Conservation (phyloP, 768 basidiomycete genomes). For the Mycena epipterygia region DNA sequence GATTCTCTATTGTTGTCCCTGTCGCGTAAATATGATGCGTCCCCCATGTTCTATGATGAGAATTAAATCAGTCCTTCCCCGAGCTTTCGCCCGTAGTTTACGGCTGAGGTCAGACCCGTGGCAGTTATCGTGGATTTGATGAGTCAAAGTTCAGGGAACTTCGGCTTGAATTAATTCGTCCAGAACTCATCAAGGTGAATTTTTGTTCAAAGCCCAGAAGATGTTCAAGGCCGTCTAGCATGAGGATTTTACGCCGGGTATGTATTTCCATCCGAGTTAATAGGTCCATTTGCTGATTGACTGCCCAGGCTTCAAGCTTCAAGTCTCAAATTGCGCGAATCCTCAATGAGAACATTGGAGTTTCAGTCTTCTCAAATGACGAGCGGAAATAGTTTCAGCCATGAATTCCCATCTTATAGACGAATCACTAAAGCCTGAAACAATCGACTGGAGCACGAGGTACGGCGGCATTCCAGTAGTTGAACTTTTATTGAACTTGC, state of each 20-base stretch:
- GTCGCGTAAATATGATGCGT: constrained; percentile 25
- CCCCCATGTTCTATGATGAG: too few species aligned
- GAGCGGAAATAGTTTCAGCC: constrained; percentile 25
- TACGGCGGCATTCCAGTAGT: background rate
- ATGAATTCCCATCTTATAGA: constrained; percentile 44
- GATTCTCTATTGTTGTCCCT: constrained; percentile 27
- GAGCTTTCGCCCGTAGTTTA: constrained; percentile 42
- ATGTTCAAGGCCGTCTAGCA: background rate
- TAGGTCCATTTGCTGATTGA: background rate
- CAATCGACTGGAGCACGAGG: constrained; percentile 43
- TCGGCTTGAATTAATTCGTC: background rate
- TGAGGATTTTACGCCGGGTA: background rate
- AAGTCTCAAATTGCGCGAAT: constrained; percentile 36
- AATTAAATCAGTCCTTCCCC: constrained; percentile 26
- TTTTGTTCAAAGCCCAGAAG: background rate
- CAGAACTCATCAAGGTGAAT: constrained; percentile 23
- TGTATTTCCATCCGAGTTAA: background rate
- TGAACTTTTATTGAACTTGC: background rate
- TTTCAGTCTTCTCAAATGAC: constrained; percentile 46
- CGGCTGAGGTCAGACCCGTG: constrained; percentile 37
- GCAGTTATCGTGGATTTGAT: constrained; percentile 38
- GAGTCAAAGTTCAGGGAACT: background rate
- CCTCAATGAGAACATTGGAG: constrained; percentile 41
- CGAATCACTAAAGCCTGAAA: constrained; percentile 35
- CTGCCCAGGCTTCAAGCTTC: constrained; percentile 39